Evolutionary conservation across 305 asterid species (phyloP).

Genomic region (Solanum hybrid): DNA sequence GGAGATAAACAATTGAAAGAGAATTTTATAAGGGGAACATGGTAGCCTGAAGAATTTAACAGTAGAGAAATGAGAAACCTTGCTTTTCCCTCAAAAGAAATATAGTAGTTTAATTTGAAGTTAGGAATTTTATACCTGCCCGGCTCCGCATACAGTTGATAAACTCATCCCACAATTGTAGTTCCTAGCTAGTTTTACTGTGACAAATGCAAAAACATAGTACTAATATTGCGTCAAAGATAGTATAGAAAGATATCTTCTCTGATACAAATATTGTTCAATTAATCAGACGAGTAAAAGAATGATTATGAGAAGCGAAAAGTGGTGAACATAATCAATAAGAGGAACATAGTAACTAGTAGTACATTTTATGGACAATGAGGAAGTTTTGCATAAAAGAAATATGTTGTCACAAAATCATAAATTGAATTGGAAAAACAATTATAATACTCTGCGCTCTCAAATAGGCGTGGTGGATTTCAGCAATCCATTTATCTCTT

Average conservation of each 20-base stretch:
- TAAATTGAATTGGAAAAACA: neutral
- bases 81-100: neutral
- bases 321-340: neutral
- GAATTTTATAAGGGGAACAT: neutral
- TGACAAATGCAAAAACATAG: neutral
- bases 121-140: neutral
- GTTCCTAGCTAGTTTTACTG: neutral
- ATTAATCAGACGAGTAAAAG: neutral
- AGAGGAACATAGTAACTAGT: neutral
- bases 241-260: neutral
- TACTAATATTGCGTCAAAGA: neutral
- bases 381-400: neutral
- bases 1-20: neutral
- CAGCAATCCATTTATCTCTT: conserved; percentile 4
- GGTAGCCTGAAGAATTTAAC: neutral
- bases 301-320: neutral
- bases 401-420: neutral
- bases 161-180: neutral
- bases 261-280: neutral
- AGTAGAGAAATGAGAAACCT: neutral
- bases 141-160: too few species aligned
- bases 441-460: neutral
- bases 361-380: neutral
- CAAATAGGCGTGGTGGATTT: neutral
- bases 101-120: neutral